phyloP scores from a whole-genome alignment of 1,284 basidiomycete genomes.

The Filobasidium uniguttulatum region DNA sequence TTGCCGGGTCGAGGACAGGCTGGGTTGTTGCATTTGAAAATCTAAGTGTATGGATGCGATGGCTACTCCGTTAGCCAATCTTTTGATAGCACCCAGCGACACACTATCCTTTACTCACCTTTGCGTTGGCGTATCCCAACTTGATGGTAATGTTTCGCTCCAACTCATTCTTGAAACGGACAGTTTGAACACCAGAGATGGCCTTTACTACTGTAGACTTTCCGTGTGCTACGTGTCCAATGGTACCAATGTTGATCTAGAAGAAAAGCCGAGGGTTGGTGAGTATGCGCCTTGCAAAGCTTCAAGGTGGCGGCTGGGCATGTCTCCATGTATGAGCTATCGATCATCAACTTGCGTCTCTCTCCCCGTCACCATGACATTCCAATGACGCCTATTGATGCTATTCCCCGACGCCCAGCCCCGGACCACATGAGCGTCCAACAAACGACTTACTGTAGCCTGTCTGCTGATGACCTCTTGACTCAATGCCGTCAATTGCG shows the following conservation, averaged over 20 bases:
- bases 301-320: no score
- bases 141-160: conserved; percentile 99
- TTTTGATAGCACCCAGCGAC: neutral
- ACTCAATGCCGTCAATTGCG: conserved; percentile 74
- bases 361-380: no score
- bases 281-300: no score
- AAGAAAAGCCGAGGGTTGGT: neutral
- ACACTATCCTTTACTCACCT: conserved; percentile 45
- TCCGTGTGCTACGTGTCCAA: conserved; percentile 95
- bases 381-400: no score
- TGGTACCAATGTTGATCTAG: conserved; percentile 47
- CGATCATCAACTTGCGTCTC: no score
- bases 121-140: conserved; percentile 94
- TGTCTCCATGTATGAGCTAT: no score
- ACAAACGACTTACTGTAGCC: conserved; percentile 44
- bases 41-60: conserved; percentile 39
- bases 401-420: no score
- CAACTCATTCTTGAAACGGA: conserved; percentile 97
- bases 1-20: conserved; percentile 85
- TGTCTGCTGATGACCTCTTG: conserved; percentile 97
- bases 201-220: conserved; percentile 99
- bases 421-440: no score
- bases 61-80: neutral
- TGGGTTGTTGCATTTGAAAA: conserved; percentile 93
- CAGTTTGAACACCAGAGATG: conserved; percentile 97